phyloP scores from a whole-genome alignment of 2,329 filamentous ascomycete species.

The Scedosporium apiospermum region DNA sequence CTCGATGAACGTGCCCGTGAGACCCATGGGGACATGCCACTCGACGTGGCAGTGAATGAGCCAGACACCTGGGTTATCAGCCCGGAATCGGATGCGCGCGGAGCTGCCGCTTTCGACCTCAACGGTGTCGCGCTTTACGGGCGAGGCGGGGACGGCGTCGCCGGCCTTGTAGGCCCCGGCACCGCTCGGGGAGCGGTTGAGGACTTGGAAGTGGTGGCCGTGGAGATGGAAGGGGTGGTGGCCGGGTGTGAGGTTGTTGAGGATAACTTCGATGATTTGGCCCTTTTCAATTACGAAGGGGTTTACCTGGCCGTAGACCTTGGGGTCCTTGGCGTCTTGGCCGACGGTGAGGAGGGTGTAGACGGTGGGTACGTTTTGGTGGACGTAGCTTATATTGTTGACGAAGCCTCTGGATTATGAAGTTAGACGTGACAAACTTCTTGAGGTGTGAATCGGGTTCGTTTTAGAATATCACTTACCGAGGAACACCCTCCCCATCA shows the following conservation, averaged over 20 bases:
- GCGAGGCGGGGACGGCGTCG: slow-evolving; percentile 23
- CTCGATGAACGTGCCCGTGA: slow-evolving; percentile 29
- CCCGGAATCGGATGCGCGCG: slow-evolving; percentile 34
- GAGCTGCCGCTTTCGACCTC: slow-evolving; percentile 37
- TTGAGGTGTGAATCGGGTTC: not conserved
- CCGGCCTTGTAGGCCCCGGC: slow-evolving; percentile 23
- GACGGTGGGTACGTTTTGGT: slow-evolving; percentile 57
- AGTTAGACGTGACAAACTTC: not conserved
- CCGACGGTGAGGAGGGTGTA: slow-evolving; percentile 57
- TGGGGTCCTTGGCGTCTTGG: slow-evolving; percentile 26
- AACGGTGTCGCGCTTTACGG: slow-evolving; percentile 39
- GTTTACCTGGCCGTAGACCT: slow-evolving; percentile 31
- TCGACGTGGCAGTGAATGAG: slow-evolving; percentile 44
- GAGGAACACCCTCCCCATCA: slow-evolving; percentile 51
- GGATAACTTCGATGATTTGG: slow-evolving; percentile 33
- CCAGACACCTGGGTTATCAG: slow-evolving; percentile 37
- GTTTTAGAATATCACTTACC: slow-evolving; percentile 25
- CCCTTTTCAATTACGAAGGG: slow-evolving; percentile 27
- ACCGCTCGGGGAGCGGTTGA: slow-evolving; percentile 18
- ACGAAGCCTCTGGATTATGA: slow-evolving; percentile 32
- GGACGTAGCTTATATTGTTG: slow-evolving; percentile 57
- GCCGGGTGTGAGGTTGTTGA: slow-evolving; percentile 39
- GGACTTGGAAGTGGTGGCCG: slow-evolving; percentile 24
- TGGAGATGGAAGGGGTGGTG: slow-evolving; percentile 20
- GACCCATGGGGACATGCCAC: slow-evolving; percentile 42